Conservation (phyloP, 371 early-diverging fungal genomes). For the Apophysomyces elegans region DNA sequence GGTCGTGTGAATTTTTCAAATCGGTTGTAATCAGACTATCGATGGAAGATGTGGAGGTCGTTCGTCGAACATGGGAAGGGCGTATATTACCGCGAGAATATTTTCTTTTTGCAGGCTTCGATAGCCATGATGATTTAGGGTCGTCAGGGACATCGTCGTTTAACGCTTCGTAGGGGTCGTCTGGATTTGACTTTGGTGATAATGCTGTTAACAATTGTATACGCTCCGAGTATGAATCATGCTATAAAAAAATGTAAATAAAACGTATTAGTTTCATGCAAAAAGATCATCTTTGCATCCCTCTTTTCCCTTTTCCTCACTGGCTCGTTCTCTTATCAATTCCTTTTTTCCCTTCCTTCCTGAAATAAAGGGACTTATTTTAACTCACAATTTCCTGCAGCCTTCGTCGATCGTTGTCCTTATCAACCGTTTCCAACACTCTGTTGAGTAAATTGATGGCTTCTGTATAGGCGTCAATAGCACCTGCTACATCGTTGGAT, state of each 20-base stretch:
- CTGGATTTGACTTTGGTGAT: conserved; percentile 30
- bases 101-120: conserved; percentile 31
- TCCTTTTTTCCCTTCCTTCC: not conserved
- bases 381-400: conserved; percentile 52
- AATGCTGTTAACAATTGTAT: conserved; percentile 29
- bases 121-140: conserved; percentile 17
- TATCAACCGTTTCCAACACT: conserved; percentile 42
- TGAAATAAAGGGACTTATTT: not conserved
- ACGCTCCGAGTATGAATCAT: conserved; percentile 35
- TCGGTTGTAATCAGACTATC: conserved; percentile 7
- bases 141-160: conserved; percentile 16
- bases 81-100: conserved; percentile 19
- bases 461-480: conserved; percentile 51
- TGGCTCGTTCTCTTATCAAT: conserved; percentile 3
- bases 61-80: conserved; percentile 2
- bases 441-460: conserved; percentile 45
- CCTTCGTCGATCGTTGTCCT: conserved; percentile 41
- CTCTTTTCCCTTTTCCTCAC: conserved; percentile 5
- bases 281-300: conserved; percentile 1
- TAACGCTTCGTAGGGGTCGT: conserved; percentile 28
- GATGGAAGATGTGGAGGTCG: conserved; percentile 10
- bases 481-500: conserved; percentile 47
- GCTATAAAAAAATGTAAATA: conserved; percentile 18
- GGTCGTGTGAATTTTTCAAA: conserved; percentile 5
- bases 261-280: conserved; percentile 6